Conservation (phyloP, 2,329 filamentous ascomycete genomes). For the Ceratocystis variospora region DNA sequence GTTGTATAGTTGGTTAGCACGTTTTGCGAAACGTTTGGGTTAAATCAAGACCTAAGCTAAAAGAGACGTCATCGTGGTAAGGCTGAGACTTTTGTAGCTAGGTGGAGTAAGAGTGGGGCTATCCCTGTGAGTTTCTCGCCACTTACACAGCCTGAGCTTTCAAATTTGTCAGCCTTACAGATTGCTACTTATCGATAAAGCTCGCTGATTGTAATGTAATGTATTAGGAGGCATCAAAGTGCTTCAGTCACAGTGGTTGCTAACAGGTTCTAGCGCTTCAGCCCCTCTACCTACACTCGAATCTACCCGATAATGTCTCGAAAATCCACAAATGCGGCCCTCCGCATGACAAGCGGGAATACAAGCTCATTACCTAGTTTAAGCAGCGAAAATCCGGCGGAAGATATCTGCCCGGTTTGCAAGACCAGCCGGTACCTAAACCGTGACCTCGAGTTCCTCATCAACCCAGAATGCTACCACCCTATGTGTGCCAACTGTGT, state of each 20-base stretch:
- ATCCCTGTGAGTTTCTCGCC: neutral
- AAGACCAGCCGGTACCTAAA: constrained; percentile 95
- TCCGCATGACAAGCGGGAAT: constrained; percentile 12
- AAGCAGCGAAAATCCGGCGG: constrained; percentile 25
- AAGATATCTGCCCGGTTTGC: constrained; percentile 90
- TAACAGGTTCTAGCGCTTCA: neutral
- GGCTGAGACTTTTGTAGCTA: constrained; percentile 22
- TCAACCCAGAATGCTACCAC: constrained; percentile 98
- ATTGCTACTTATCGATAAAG: neutral
- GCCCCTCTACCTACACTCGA: neutral
- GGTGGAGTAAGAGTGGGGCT: neutral
- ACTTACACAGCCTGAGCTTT: neutral
- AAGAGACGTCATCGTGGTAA: constrained; percentile 20
- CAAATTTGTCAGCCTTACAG: constrained; percentile 10
- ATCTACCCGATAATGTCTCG: constrained; percentile 27
- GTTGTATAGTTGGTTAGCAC: neutral
- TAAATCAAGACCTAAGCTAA: no score
- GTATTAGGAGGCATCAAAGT: neutral
- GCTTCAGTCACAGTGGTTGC: neutral
- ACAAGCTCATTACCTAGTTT: constrained; percentile 19
- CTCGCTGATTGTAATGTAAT: no score
- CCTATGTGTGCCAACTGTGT: constrained; percentile 97
- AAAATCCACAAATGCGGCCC: constrained; percentile 23
- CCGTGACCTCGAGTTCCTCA: constrained; percentile 81
- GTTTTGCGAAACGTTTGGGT: no score